Conservation (phyloP, 371 early-diverging fungal species). For the Mucor piriformis region DNA sequence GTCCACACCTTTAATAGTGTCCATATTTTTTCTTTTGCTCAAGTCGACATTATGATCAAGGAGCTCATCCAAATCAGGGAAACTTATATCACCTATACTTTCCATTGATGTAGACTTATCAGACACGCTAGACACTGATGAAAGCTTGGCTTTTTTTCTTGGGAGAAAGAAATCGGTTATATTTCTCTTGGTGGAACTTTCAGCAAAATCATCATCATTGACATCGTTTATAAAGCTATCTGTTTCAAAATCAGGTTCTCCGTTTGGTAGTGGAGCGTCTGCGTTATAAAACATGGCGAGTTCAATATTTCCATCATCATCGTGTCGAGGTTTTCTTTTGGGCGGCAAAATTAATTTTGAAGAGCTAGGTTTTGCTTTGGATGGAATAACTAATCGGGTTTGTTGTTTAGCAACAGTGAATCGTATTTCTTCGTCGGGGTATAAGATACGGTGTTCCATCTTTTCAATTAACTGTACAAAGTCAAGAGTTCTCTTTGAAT, state of each 20-base stretch:
- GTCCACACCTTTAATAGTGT: too few species aligned
- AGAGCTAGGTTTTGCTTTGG: neutral
- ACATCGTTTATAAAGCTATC: neutral
- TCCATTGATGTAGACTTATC: neutral
- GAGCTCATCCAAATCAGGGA: neutral
- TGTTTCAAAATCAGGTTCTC: too few species aligned
- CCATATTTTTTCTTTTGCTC: too few species aligned
- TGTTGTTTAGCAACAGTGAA: neutral
- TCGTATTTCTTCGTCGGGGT: slow-evolving; percentile 10
- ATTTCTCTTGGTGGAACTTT: neutral
- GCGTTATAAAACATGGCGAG: too few species aligned
- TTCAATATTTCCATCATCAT: neutral
- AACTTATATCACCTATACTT: neutral
- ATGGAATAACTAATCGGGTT: slow-evolving; percentile 9
- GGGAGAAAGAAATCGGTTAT: neutral
- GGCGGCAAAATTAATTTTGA: neutral
- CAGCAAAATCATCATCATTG: neutral
- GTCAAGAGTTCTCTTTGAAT: slow-evolving; percentile 30
- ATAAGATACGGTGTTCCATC: slow-evolving; percentile 42
- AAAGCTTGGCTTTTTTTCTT: neutral
- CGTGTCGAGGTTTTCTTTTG: neutral
- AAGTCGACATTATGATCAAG: neutral
- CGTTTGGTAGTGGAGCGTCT: too few species aligned
- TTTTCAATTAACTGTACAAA: slow-evolving; percentile 23
- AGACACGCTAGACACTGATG: neutral